Conservation (phyloP, 371 early-diverging fungal species). For the Conidiobolus incongruus region DNA sequence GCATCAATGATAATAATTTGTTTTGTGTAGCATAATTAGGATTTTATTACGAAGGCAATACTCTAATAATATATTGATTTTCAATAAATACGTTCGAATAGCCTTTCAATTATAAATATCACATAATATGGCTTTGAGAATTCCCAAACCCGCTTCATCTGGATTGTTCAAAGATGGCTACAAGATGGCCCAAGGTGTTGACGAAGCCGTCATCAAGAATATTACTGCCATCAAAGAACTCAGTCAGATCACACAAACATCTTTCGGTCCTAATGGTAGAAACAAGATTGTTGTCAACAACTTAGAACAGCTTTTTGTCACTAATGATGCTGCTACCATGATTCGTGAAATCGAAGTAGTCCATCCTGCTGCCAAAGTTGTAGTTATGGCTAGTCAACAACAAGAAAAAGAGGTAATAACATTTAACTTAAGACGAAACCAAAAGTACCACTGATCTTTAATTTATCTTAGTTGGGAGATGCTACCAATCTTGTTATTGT, state of each 20-base stretch:
- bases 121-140: constrained; percentile 65
- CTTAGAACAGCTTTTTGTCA: constrained; percentile 92
- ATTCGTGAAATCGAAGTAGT: constrained; percentile 93
- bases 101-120: background rate
- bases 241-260: constrained; percentile 76
- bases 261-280: constrained; percentile 94
- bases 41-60: too few species aligned
- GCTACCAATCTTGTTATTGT: constrained; percentile 87
- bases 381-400: constrained; percentile 93
- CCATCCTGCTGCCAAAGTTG: constrained; percentile 95
- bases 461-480: constrained; percentile 53
- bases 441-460: background rate
- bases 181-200: constrained; percentile 90
- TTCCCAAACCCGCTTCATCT: constrained; percentile 69
- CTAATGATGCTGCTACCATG: constrained; percentile 99
- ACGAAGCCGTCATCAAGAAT: constrained; percentile 88
- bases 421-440: too few species aligned
- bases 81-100: background rate
- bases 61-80: background rate
- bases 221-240: constrained; percentile 85
- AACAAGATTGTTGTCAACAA: constrained; percentile 99
- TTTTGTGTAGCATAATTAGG: too few species aligned
- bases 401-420: constrained; percentile 89
- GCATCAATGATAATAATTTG: too few species aligned
- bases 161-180: constrained; percentile 93